Evolutionary conservation across 257 asterid species (phyloP).

Genomic region (Ehretia macrophylla): DNA sequence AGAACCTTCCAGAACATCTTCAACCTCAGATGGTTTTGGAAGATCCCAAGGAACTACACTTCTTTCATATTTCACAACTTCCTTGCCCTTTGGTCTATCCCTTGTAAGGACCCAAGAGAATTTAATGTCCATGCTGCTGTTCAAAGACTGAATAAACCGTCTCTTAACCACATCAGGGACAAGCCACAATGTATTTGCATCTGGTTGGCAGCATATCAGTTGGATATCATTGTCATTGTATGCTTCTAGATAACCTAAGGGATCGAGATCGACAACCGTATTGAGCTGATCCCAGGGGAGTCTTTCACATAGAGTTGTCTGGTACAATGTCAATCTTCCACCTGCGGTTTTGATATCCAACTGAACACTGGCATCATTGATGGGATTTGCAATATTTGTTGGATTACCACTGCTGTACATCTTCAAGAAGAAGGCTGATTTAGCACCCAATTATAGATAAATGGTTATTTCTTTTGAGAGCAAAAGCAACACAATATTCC

Average conservation of each 20-base stretch:
- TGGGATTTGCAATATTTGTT: conserved; percentile 92
- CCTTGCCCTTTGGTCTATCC: conserved; percentile 97
- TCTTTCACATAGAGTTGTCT: conserved; percentile 86
- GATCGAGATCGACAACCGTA: conserved; percentile 54
- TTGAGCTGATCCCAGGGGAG: conserved; percentile 53
- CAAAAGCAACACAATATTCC: not conserved
- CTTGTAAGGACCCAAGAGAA: conserved; percentile 88
- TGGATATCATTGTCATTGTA: conserved; percentile 79
- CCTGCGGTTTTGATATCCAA: conserved; percentile 70
- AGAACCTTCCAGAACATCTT: conserved; percentile 74
- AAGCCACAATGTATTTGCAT: conserved; percentile 82
- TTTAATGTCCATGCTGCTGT: conserved; percentile 51
- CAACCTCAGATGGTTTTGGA: conserved; percentile 72
- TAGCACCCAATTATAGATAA: conserved; percentile 1
- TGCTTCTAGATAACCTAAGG: conserved; percentile 52
- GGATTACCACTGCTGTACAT: conserved; percentile 99
- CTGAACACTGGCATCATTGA: conserved; percentile 89
- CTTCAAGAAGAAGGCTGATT: conserved; percentile 37
- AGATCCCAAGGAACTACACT: conserved; percentile 49
- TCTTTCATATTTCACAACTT: conserved; percentile 78
- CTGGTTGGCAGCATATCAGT: conserved; percentile 90
- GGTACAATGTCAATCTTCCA: conserved; percentile 81
- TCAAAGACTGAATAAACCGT: conserved; percentile 68
- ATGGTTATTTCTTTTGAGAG: not conserved
- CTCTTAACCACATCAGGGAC: conserved; percentile 78